Base-by-base conservation (phyloP, 352 stramenopile species). In the Phytophthora cryptogea region DNA sequence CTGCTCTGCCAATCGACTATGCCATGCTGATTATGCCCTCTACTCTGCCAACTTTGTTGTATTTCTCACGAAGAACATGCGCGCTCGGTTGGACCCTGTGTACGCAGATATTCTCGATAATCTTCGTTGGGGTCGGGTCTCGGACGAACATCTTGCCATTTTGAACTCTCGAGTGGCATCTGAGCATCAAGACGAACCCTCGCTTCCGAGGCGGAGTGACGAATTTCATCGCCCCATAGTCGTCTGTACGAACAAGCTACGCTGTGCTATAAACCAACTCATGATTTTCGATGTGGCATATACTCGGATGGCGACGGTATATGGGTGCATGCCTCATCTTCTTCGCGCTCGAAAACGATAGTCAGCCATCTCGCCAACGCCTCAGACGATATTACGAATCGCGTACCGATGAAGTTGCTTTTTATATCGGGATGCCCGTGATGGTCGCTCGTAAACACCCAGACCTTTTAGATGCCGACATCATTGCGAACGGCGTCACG, bases 41-140 rank as follows among this genome's bases (percentile, higher is more conserved):
- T 76, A 76, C 33, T 11, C 30, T 0, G 57, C 65, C 42, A 70
- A 70, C 13, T 58, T 64, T 28, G 61, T 70, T 2, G 61, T 17
- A 23, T 23, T 23, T 23, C 20, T 23, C 2, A 23, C 20, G 20
- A 23, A 23, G 20, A 23, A 23, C 20, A 64, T 70, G 61, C 23
- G 54, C 5, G 41, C 56, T 5, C 41, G 41, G 26, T 8, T 13
- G 2, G 63, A 71, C 33, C 16, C 27, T 0, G 9, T 37, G 2
- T 71, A 63, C 35, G 59, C 44, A 0, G 0, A 33, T 11, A 44
- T 70, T 2, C 43, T 70, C 0, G 14, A 37, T 10, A 23, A 56
- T 11, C 3, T 59, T 1, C 13, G 62, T 9, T 70, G 54, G n/a
- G 45, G 44, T 2, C 17, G 31, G 0, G 14, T 58, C 0, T 54